Conservation (phyloP, 495 filamentous ascomycete species). For the Cercophora sp. region DNA sequence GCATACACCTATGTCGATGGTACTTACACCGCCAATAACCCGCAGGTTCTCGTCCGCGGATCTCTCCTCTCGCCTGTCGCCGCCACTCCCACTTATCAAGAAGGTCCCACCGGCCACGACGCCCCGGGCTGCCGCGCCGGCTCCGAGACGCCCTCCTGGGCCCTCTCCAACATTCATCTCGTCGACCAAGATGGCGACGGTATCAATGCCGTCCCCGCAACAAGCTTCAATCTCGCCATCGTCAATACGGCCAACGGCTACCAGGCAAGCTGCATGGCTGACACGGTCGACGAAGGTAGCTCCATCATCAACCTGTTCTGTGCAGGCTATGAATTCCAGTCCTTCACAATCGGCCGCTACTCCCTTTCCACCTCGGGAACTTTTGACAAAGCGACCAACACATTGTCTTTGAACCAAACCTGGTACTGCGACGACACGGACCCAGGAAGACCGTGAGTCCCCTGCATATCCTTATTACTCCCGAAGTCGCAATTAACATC, state of each 20-base stretch:
- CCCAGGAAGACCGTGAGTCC: slow-evolving; percentile 26
- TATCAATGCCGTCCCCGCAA: neutral
- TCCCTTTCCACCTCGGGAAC: slow-evolving; percentile 12
- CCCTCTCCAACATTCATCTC: slow-evolving; percentile 11
- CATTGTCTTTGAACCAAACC: slow-evolving; percentile 24
- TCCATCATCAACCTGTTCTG: slow-evolving; percentile 8
- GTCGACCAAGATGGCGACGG: slow-evolving; percentile 20
- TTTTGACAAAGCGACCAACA: slow-evolving; percentile 16
- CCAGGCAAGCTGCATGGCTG: slow-evolving; percentile 24
- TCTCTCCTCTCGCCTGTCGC: slow-evolving; percentile 16
- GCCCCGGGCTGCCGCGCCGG: slow-evolving; percentile 16
- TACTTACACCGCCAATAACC: slow-evolving; percentile 6
- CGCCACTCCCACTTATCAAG: slow-evolving; percentile 17
- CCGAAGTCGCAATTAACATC: too few species aligned
- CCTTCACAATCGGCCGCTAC: slow-evolving; percentile 13
- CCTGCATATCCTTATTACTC: neutral
- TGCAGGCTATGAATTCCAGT: slow-evolving; percentile 20
- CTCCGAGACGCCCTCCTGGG: slow-evolving; percentile 22
- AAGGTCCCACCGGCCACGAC: slow-evolving; percentile 20
- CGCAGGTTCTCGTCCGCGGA: slow-evolving; percentile 14
- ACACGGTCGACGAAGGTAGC: neutral
- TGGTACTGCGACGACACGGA: slow-evolving; percentile 30
- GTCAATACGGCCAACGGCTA: slow-evolving; percentile 25
- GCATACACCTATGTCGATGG: neutral
- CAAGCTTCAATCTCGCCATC: slow-evolving; percentile 19